These are phyloP conservation scores for Fusarium poae DNA, from an alignment of 2,329 filamentous ascomycete species.

Conservation along the genomic window DNA sequence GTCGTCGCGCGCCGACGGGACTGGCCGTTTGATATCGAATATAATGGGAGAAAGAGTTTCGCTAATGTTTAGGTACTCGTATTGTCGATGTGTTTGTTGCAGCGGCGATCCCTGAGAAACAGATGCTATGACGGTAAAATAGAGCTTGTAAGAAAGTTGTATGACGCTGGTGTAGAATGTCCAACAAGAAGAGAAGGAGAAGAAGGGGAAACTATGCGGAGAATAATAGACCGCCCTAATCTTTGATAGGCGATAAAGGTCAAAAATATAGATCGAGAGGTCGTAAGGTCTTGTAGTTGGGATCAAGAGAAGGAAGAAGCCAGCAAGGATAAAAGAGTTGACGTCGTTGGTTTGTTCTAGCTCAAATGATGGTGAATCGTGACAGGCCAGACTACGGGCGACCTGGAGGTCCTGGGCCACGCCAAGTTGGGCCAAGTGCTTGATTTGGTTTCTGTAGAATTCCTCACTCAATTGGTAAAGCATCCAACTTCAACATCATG, in stretches of 20 bases:
- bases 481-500: constrained; percentile 26
- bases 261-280: constrained; percentile 4
- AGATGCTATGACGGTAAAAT: constrained; percentile 16
- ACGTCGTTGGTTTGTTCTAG: constrained; percentile 45
- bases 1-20: constrained; percentile 8
- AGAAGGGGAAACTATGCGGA: background rate
- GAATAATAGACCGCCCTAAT: background rate
- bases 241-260: constrained; percentile 3
- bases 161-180: background rate
- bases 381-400: constrained; percentile 27
- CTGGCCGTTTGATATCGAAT: background rate
- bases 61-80: constrained; percentile 18
- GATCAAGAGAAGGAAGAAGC: constrained; percentile 19
- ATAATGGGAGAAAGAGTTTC: constrained; percentile 4
- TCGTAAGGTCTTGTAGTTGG: constrained; percentile 24
- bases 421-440: constrained; percentile 38
- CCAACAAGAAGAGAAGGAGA: background rate
- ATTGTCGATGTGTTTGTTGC: constrained; percentile 31
- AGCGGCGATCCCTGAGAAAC: constrained; percentile 13
- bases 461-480: constrained; percentile 25
- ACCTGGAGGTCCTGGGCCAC: constrained; percentile 16
- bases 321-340: constrained; percentile 36
- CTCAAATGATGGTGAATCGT: constrained; percentile 26
- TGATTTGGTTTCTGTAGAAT: constrained; percentile 35
- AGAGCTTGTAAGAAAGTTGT: constrained; percentile 12